Evolutionary conservation across 169 alveolate genomes (phyloP).

Genomic region (Cryptosporidium sp.): DNA sequence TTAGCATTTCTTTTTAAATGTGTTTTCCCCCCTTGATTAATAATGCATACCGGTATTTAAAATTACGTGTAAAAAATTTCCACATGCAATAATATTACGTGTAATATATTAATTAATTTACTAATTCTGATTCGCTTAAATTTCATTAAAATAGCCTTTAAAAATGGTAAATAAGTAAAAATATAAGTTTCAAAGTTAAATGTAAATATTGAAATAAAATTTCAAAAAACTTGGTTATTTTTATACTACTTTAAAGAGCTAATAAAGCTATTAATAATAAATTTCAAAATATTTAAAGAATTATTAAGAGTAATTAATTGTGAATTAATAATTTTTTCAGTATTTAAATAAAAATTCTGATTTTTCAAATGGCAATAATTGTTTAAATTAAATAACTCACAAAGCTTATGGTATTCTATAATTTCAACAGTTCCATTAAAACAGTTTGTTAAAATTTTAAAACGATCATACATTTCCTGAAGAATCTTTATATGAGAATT

Average conservation of each 20-base stretch:
- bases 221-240: background rate
- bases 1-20: background rate
- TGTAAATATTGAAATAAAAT: background rate
- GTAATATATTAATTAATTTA: background rate
- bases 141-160: background rate
- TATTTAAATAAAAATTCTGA: background rate
- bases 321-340: background rate
- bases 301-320: conserved; percentile 24
- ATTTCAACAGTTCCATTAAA: conserved; percentile 53
- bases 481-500: conserved; percentile 6
- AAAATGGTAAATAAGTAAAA: background rate
- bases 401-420: background rate
- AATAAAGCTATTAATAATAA: background rate
- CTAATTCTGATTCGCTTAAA: background rate
- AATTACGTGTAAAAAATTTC: background rate
- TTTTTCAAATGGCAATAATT: background rate
- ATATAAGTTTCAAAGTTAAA: background rate
- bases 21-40: background rate
- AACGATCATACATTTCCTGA: background rate
- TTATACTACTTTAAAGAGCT: conserved; percentile 1
- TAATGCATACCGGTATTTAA: background rate
- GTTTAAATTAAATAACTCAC: background rate
- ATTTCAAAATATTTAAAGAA: background rate
- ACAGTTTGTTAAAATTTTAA: background rate
- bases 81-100: conserved; percentile 7